These are phyloP conservation scores for Colletotrichum agaves DNA, from an alignment of 2,329 filamentous ascomycete species.

Conservation along the genomic window DNA sequence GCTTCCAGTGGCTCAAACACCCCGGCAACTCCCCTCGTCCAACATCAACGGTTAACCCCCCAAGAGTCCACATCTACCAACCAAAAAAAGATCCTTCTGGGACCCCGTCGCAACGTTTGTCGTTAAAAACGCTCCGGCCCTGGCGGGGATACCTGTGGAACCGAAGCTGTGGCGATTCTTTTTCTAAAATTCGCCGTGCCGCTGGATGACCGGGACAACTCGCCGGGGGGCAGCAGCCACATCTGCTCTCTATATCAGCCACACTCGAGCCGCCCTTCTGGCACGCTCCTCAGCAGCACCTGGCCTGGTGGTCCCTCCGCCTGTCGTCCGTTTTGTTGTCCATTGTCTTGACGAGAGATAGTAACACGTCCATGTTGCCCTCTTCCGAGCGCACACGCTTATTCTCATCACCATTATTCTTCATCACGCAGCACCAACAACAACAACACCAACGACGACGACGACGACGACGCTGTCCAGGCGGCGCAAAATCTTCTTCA, in stretches of 20 bases:
- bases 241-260: constrained; percentile 38
- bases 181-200: background rate
- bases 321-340: constrained; percentile 13
- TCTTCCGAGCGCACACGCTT: constrained; percentile 2
- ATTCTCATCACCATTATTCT: background rate
- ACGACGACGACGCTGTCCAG: constrained; percentile 8
- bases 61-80: constrained; percentile 21
- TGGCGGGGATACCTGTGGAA: constrained; percentile 30
- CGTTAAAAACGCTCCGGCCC: constrained; percentile 35
- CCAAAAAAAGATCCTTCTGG: constrained; percentile 14
- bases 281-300: constrained; percentile 2
- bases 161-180: constrained; percentile 25
- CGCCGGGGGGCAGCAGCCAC: constrained; percentile 35
- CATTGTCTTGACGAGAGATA: constrained; percentile 4
- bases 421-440: background rate
- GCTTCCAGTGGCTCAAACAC: constrained; percentile 2
- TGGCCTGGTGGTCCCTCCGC: constrained; percentile 22
- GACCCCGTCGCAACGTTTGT: constrained; percentile 30
- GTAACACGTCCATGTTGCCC: constrained; percentile 34
- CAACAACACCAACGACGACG: too few species aligned
- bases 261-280: constrained; percentile 31
- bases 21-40: constrained; percentile 1
- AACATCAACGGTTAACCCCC: constrained; percentile 5
- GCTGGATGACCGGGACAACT: constrained; percentile 29
- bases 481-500: constrained; percentile 10